Percentiles rank a stretch among this genome's conserved stretches.
Evolutionary conservation across 2,329 filamentous ascomycete species (phyloP).

Genomic region (Exophiala oligosperma): DNA sequence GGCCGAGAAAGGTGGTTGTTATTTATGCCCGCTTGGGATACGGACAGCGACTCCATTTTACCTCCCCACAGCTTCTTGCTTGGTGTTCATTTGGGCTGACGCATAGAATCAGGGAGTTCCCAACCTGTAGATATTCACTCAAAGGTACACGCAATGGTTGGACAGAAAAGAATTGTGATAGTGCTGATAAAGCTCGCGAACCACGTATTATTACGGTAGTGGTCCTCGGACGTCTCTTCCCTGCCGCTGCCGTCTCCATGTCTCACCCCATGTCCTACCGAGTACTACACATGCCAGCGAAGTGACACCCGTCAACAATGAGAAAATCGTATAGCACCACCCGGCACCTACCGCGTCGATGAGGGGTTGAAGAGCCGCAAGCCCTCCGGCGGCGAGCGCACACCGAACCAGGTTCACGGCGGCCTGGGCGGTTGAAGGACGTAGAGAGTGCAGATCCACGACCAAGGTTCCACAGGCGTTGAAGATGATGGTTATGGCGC

Average conservation of each 20-base stretch:
- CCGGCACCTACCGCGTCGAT: slow-evolving; percentile 34
- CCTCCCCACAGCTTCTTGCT: too few species aligned
- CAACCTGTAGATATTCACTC: too few species aligned
- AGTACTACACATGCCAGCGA: not conserved
- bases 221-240: too few species aligned
- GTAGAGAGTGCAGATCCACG: slow-evolving; percentile 39
- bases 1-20: too few species aligned
- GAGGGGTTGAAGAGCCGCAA: slow-evolving; percentile 35
- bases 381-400: slow-evolving; percentile 37
- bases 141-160: too few species aligned
- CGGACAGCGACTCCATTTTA: too few species aligned
- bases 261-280: slow-evolving; percentile 2
- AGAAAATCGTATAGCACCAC: slow-evolving; percentile 34
- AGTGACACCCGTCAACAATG: not conserved
- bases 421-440: slow-evolving; percentile 39
- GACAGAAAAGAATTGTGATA: too few species aligned
- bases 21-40: too few species aligned
- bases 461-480: slow-evolving; percentile 39
- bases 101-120: too few species aligned
- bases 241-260: not conserved
- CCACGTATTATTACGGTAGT: too few species aligned
- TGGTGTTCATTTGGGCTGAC: too few species aligned
- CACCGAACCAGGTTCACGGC: slow-evolving; percentile 41
- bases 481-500: slow-evolving; percentile 26
- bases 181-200: too few species aligned